A percentile compares a stretch with the other conserved stretches of the same genome.
Evolutionary conservation across 805 yeast genomes (phyloP).

Genomic region (Yarrowia sp.): DNA sequence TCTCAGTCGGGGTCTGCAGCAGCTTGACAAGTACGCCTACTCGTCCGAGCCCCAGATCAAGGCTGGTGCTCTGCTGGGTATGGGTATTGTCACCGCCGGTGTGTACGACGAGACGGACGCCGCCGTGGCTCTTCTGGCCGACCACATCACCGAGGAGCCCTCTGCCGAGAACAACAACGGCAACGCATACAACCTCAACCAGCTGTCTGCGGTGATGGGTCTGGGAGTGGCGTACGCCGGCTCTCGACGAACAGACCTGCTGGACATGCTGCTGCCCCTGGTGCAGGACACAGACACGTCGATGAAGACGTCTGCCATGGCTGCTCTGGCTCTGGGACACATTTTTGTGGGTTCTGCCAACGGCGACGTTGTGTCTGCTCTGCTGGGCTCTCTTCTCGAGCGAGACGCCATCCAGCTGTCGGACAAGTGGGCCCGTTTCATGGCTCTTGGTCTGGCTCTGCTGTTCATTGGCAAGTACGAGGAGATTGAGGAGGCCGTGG

Average conservation of each 20-base stretch:
- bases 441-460: constrained; percentile 90
- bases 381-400: constrained; percentile 87
- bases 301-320: constrained; percentile 80
- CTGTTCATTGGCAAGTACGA: constrained; percentile 93
- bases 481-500: constrained; percentile 87
- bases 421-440: constrained; percentile 85
- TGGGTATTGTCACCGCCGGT: constrained; percentile 89
- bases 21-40: constrained; percentile 85
- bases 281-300: constrained; percentile 77
- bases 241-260: constrained; percentile 82
- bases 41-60: constrained; percentile 84
- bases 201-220: constrained; percentile 86
- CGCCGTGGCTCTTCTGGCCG: constrained; percentile 81
- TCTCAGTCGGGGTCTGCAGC: constrained; percentile 84
- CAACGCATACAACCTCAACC: constrained; percentile 45
- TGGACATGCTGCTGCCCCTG: constrained; percentile 77
- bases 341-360: constrained; percentile 95
- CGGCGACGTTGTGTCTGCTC: constrained; percentile 92
- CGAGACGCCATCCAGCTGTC: constrained; percentile 78
- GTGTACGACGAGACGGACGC: constrained; percentile 97
- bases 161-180: constrained; percentile 51
- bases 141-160: constrained; percentile 72
- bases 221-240: constrained; percentile 96
- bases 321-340: constrained; percentile 92
- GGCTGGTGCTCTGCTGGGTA: constrained; percentile 96